Evolutionary conservation across 345 rosid species (phyloP).

Genomic region (Populus davidiana): DNA sequence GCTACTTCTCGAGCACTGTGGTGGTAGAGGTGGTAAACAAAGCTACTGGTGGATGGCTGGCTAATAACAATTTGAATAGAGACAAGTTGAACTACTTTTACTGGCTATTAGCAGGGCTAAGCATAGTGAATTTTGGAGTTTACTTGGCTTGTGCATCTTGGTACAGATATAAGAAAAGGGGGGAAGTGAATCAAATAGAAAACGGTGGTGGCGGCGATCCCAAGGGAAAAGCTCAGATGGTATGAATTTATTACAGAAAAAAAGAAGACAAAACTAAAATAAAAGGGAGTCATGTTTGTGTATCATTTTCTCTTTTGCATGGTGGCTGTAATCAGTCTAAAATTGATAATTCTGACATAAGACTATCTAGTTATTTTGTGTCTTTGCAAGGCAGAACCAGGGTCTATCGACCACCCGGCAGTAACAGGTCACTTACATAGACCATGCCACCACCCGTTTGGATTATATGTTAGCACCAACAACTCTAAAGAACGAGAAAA

Average conservation of each 20-base stretch:
- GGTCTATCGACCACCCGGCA: no score
- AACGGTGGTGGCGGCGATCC: background rate
- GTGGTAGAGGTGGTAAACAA: constrained; percentile 53
- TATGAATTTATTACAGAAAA: background rate
- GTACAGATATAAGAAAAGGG: constrained; percentile 52
- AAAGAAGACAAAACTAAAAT: no score
- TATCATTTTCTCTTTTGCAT: no score
- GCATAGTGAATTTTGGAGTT: constrained; percentile 44
- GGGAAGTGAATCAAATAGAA: constrained; percentile 21
- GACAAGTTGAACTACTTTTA: constrained; percentile 45
- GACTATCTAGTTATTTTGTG: no score
- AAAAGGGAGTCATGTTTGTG: no score
- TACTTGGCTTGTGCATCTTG: constrained; percentile 58
- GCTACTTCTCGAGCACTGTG: constrained; percentile 52
- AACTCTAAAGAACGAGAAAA: no score
- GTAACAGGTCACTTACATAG: no score
- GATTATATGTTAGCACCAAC: no score
- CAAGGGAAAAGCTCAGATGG: constrained; percentile 19
- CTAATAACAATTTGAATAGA: constrained; percentile 37
- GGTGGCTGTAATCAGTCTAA: background rate
- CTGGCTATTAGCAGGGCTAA: constrained; percentile 34
- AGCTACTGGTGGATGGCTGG: constrained; percentile 53
- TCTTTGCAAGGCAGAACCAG: no score
- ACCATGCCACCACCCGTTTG: no score
- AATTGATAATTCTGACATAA: no score